These are phyloP conservation scores for Malus hybrid DNA, from an alignment of 331 rosid genomes.

Conservation along the genomic window DNA sequence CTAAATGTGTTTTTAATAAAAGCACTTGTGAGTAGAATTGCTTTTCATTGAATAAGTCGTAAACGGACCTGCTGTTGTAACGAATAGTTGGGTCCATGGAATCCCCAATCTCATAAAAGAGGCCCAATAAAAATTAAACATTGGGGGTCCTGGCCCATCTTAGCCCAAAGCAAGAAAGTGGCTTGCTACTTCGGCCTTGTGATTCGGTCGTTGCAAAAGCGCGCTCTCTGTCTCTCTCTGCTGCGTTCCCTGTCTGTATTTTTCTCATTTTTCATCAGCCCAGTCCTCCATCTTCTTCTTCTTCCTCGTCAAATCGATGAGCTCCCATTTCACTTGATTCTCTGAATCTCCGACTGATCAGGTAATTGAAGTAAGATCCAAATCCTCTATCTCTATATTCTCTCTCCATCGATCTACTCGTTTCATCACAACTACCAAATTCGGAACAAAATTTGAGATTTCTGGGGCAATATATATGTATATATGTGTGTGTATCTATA, in stretches of 20 bases:
- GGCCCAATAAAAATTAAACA: background rate
- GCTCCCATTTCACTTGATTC: background rate
- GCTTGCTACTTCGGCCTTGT: background rate
- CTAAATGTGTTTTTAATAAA: too few relatives aligned
- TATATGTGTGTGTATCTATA: background rate
- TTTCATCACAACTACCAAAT: background rate
- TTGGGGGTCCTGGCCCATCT: background rate
- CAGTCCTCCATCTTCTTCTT: background rate
- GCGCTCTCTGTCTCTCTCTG: background rate
- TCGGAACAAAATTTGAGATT: background rate
- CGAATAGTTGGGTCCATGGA: background rate
- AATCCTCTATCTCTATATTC: background rate
- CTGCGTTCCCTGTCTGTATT: background rate
- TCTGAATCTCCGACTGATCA: background rate
- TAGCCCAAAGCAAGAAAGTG: background rate
- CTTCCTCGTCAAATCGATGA: conserved; percentile 12
- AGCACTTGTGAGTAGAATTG: too few relatives aligned
- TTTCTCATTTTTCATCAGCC: background rate
- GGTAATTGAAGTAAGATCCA: conserved; percentile 15
- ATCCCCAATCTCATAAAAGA: background rate
- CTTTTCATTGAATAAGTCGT: too few relatives aligned
- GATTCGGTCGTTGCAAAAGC: background rate
- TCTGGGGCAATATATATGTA: background rate
- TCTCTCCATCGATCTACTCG: conserved; percentile 13
- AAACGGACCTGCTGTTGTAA: too few relatives aligned